Evolutionary conservation across 108 stramenopile genomes (phyloP).

Genomic region (Tribonema minus): DNA sequence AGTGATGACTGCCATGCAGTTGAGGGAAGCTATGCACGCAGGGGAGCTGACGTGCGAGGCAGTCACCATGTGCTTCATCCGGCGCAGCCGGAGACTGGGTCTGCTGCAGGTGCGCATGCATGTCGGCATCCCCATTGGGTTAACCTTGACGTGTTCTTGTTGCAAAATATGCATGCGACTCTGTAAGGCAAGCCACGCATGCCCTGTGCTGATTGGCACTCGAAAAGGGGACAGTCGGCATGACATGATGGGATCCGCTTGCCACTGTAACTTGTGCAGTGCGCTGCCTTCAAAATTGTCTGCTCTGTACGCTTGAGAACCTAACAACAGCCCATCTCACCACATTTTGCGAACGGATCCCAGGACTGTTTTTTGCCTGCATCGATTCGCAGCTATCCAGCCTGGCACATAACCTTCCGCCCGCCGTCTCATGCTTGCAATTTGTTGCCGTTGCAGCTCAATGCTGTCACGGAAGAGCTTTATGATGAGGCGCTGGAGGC

Average conservation of each 20-base stretch:
- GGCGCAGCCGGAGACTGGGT: not conserved
- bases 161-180: no score
- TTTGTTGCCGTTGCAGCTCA: slow-evolving; percentile 10
- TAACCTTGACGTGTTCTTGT: no score
- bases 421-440: not conserved
- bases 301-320: not conserved
- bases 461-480: slow-evolving; percentile 51
- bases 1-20: not conserved
- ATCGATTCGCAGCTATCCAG: no score
- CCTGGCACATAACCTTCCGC: not conserved
- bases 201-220: no score
- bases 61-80: not conserved
- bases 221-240: no score
- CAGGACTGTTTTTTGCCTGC: not conserved
- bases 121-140: not conserved
- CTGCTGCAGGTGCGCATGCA: not conserved
- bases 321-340: not conserved
- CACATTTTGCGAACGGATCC: not conserved
- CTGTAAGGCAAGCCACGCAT: no score
- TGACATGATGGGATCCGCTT: no score
- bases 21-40: not conserved
- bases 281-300: no score
- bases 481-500: slow-evolving; percentile 43
- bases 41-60: not conserved
- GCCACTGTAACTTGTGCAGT: no score